Conservation (phyloP, 352 stramenopile genomes). For the Globisporangium parvum region DNA sequence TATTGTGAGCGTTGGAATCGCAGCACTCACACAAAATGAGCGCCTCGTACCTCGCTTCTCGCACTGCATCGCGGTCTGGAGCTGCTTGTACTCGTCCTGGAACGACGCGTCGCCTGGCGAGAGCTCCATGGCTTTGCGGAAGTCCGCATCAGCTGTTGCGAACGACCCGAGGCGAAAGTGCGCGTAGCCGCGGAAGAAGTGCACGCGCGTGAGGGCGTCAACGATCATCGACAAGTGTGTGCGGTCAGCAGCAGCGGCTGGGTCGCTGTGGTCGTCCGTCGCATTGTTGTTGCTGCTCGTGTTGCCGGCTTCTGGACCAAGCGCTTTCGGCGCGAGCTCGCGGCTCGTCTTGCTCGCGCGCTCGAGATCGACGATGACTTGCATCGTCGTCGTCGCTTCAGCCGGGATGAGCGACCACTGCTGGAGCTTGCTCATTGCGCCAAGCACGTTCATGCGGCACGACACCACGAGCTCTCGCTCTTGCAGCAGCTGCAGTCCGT, state of each 20-base stretch:
- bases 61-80: conserved; percentile 33
- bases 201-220: conserved; percentile 35
- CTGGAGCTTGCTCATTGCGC: conserved; percentile 47
- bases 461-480: conserved; percentile 58
- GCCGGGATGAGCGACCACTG: conserved; percentile 40
- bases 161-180: conserved; percentile 39
- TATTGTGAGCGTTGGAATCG: background rate
- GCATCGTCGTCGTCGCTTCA: conserved; percentile 41
- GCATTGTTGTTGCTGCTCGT: conserved; percentile 11
- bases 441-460: conserved; percentile 65
- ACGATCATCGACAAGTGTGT: background rate
- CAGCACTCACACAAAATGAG: background rate
- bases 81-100: conserved; percentile 44
- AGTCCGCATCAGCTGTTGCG: conserved; percentile 35
- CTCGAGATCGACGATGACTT: conserved; percentile 39
- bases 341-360: conserved; percentile 15
- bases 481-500: conserved; percentile 24
- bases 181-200: conserved; percentile 64
- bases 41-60: conserved; percentile 27
- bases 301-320: conserved; percentile 3
- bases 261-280: background rate
- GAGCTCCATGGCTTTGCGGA: conserved; percentile 39
- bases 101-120: conserved; percentile 45
- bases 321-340: background rate
- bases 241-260: background rate